Evolutionary conservation across 2,329 filamentous ascomycete genomes (phyloP).

Genomic region (Chaetomiaceae sp.): DNA sequence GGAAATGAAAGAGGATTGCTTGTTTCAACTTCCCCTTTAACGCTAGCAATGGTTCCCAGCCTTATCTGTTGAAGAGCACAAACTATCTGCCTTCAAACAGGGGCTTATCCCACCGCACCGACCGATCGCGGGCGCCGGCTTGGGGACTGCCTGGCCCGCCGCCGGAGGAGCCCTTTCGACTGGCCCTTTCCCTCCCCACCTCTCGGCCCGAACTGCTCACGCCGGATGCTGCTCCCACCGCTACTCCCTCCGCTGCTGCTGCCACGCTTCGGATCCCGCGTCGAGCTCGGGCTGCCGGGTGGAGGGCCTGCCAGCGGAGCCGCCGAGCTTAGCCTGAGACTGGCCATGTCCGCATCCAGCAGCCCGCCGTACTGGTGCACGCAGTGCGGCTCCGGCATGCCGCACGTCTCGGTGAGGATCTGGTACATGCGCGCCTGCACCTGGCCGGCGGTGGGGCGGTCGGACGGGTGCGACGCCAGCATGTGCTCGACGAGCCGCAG

Average conservation of each 20-base stretch:
- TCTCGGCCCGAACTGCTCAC: background rate
- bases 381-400: conserved; percentile 47
- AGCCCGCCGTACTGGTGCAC: conserved; percentile 41
- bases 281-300: conserved; percentile 16
- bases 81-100: no score
- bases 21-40: no score
- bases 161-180: no score
- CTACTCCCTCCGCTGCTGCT: conserved; percentile 19
- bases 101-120: no score
- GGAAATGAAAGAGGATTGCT: no score
- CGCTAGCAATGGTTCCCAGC: no score
- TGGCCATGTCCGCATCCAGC: conserved; percentile 16
- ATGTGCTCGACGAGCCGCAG: conserved; percentile 49
- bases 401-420: conserved; percentile 44
- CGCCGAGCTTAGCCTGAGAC: conserved; percentile 21
- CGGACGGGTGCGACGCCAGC: conserved; percentile 45
- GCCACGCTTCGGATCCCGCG: conserved; percentile 24
- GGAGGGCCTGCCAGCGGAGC: conserved; percentile 11
- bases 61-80: no score
- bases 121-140: no score
- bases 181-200: background rate
- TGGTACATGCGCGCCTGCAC: conserved; percentile 48
- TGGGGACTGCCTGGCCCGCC: no score
- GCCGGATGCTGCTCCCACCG: conserved; percentile 16
- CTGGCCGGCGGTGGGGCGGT: conserved; percentile 47